Conservation (phyloP, 2,329 filamentous ascomycete genomes). For the Aspergillus costaricaensis region DNA sequence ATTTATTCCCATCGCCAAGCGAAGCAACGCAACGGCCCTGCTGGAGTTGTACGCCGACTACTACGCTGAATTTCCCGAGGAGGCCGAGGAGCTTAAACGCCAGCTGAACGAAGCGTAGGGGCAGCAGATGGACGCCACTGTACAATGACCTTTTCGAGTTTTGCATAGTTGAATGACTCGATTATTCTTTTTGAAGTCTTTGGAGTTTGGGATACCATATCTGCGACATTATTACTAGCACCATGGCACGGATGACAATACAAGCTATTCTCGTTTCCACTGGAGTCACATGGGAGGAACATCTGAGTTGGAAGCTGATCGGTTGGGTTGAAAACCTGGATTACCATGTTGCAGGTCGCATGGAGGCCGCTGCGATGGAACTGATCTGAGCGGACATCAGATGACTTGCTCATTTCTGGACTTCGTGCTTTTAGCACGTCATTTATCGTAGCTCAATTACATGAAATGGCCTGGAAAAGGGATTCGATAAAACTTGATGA, state of each 20-base stretch:
- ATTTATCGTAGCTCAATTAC: no score
- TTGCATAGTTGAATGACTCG: not conserved
- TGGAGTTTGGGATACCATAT: slow-evolving; percentile 9
- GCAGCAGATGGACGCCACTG: not conserved
- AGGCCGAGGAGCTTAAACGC: not conserved
- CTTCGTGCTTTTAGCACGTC: no score
- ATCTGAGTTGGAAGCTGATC: not conserved
- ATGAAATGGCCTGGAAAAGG: no score
- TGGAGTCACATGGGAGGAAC: not conserved
- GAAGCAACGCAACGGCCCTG: not conserved
- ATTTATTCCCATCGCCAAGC: not conserved
- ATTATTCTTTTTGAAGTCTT: not conserved
- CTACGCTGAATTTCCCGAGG: not conserved
- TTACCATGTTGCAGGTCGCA: not conserved
- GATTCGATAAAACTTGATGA: no score
- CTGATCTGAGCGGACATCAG: no score
- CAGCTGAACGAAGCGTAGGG: not conserved
- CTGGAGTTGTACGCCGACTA: not conserved
- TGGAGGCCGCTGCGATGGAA: no score
- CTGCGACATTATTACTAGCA: not conserved
- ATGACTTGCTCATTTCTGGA: no score
- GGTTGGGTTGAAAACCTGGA: not conserved
- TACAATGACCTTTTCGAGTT: not conserved
- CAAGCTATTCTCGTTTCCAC: not conserved
- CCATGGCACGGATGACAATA: not conserved